Evolutionary conservation across 1,284 basidiomycete genomes (phyloP), one percentile per base, ranked within the genome.

Genomic region (Laetiporus sulphureus): DNA sequence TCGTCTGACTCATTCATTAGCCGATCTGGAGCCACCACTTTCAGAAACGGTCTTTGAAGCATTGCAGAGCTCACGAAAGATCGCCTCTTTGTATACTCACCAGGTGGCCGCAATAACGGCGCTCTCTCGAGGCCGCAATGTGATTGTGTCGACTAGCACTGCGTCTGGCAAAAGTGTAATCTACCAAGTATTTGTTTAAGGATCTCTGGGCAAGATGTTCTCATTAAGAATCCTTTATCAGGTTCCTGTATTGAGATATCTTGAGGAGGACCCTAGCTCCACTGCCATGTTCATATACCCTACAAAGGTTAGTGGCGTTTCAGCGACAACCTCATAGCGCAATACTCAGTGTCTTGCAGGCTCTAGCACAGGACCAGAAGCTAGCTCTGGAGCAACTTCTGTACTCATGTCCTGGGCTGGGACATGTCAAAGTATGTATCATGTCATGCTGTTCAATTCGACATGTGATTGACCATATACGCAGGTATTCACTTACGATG

Each of bases 131-230:
- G 75, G 77, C 5, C 74, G 75, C 40, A 73, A 91, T 59, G 90
- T 93, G 19, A 89, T 95, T 36, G 87, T 94, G 15, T 92, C 89
- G 1, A 95, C 91, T 0, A 86, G 83, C 51, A 95, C 92, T 2
- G 91, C 91, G 2, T 92, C 90, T 3, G 91, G 91, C 6, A 95
- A 95, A 63, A 93, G 89, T 58, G 71, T 95, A 16, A 91, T 95
- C 38, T 95, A 91, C 60, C 85, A 90, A 66, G 85, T 83, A 46
- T 30, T 50, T 45, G n/a, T n/a, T n/a, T n/a, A 19, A 21, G 21
- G 21, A 10, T 18, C 18, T 12, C 4, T 13, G 3, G 16, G n/a
- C 32, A 25, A 8, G 20, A 19, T 36, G 20, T 4, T 29, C 2
- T 36, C 11, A 15, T 42, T 44, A 32, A 44, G 32, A 21, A 24